Base-by-base conservation (phyloP, 257 asterid genomes). In the Lantana camara region DNA sequence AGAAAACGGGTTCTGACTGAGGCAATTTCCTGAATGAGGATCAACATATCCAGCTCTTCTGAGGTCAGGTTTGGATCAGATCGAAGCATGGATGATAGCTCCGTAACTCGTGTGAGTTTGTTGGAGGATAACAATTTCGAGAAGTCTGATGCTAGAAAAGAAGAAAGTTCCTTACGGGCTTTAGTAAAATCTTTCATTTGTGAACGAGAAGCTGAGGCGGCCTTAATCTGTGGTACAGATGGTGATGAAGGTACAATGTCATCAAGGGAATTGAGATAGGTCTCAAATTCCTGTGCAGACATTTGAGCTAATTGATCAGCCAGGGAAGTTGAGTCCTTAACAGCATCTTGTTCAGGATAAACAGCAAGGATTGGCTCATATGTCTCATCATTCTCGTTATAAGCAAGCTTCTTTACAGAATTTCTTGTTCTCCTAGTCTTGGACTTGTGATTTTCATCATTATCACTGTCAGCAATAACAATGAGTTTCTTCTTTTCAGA, bases 251-350 rank as follows among this genome's bases (percentile, higher is more conserved):
- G 40, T 46, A 80, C 21, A 24, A 71, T 50, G 32, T 73, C 82
- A 19, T 80, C 85, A 11, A 80, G 85, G 35, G 78, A 74, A 35
- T 69, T 66, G n/a, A 77, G 64, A 53, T 73, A 80, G 34, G 20
- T 67, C 19, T 80, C 82, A 3, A 77, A 77, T 12, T 74, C 78
- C 52, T 67, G 78, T 2, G 66, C 51, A 42, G 64, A 27, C 60
- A 71, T 41, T 47, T 46, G 58, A 10, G 55, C 38, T 44, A 47
- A 68, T 19, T 70, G 35, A 50, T 66, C 64, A 1, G 46, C 63
- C 27, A 27, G 57, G 47, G 64, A 54, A 42, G 32, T n/a, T 7
- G 71, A 23, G 68, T 49, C 58, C 23, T 47, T 45, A 32, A 54
- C 27, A n/a, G 44, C 7, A 17, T 19, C 16, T 24, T 66, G 19